Evolutionary conservation across 768 basidiomycete species (phyloP).

Genomic region (Podaxis sp.): DNA sequence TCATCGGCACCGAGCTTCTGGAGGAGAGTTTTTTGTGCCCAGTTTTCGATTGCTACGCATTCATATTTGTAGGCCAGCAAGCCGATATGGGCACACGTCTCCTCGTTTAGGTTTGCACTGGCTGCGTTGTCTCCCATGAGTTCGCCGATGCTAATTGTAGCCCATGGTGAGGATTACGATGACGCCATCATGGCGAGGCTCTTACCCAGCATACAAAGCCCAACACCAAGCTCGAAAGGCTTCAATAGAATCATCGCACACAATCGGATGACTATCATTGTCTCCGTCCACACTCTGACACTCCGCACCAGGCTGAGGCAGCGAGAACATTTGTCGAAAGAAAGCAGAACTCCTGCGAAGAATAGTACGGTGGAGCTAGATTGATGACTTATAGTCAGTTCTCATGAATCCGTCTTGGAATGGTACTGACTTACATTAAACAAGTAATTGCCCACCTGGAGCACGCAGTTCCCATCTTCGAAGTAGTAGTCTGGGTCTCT

Average conservation of each 20-base stretch:
- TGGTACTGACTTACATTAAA: background rate
- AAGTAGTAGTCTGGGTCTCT: background rate
- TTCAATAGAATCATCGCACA: background rate
- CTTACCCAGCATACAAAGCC: constrained; percentile 5
- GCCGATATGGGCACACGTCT: background rate
- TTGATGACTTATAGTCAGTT: background rate
- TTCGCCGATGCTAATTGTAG: no score
- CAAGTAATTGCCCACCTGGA: background rate
- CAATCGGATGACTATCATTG: background rate
- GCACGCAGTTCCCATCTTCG: background rate
- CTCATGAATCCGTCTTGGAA: background rate
- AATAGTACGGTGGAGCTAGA: constrained; percentile 1
- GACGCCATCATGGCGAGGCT: background rate
- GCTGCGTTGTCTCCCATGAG: no score
- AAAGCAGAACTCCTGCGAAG: background rate
- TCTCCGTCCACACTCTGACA: background rate
- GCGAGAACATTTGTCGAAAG: background rate
- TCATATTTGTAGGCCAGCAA: constrained; percentile 1
- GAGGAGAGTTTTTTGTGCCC: background rate
- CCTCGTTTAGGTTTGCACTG: no score
- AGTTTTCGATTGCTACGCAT: background rate
- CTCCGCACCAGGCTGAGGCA: background rate
- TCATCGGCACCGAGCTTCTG: background rate
- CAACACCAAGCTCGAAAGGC: constrained; percentile 3
- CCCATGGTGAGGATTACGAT: no score